Base-by-base conservation (phyloP, 148 eudicot species). In the Amaranthus cruentus region DNA sequence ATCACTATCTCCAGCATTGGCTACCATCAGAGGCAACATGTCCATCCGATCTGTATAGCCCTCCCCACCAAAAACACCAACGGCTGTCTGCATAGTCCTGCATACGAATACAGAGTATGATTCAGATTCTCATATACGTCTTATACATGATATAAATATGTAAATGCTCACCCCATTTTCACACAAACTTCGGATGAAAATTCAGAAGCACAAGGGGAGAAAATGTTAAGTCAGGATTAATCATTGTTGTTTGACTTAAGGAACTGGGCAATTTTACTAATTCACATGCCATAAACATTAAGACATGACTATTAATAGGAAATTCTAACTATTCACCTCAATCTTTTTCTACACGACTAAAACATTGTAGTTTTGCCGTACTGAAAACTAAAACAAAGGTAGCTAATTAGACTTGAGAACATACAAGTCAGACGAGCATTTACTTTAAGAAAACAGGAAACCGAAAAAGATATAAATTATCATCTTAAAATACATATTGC, bases 61-160 rank as follows among this genome's bases (percentile, higher is more conserved):
- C 51, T 87, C 97, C 62, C 97, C 97, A 51, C 98, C 98, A 78
- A 94, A 94, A 70, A 89, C 98, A 73, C 98, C 98, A 81, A 85
- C 97, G 52, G 98, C 97, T 77, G 98, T 94, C 82, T 94, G 98
- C 85, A 94, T 89, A 53, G 98, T 91, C 87, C 98, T 91, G 76
- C 71, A 83, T 70, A 72, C 50, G 73, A 28, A 28, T 28, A 28
- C 38, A 28, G 38, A 28, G 84, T 51, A 51, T 65, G 3, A 73
- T 67, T 57, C 38, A 60, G 14, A 73, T 54, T 59, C 54, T 70
- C 69, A 69, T 58, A 28, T 62, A 71, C 18, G 56, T 58, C 44
- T 59, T 65, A 53, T 65, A 11, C 12, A 60, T n/a, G 46, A 21
- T 55, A 56, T 42, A 53, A 47, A 42, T 15, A 75, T 55, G 47